Percentiles rank a stretch among this genome's conserved stretches.
Evolutionary conservation across 140 eudicot genomes (phyloP).

Genomic region (Flaveria floridana): DNA sequence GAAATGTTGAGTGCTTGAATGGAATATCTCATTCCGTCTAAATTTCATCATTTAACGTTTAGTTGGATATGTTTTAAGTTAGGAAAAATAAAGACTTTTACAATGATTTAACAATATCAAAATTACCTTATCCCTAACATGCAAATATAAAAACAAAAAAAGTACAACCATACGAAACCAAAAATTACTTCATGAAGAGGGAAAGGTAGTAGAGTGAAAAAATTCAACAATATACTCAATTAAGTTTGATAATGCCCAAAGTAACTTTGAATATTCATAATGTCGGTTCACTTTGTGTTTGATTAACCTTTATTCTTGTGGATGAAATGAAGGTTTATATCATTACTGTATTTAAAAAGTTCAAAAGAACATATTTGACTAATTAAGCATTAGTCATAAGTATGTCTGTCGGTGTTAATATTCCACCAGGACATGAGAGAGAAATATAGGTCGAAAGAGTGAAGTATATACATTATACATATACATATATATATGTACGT

Average conservation of each 20-base stretch:
- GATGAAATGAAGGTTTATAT: too few relatives aligned
- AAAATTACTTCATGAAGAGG: neutral
- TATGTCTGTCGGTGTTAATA: slow-evolving; percentile 6
- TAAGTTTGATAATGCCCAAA: slow-evolving; percentile 5
- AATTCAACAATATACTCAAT: neutral
- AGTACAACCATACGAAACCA: too few relatives aligned
- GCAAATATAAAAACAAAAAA: too few relatives aligned
- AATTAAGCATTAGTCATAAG: neutral
- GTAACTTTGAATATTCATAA: slow-evolving; percentile 1
- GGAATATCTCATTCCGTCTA: too few relatives aligned
- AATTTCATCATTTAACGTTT: too few relatives aligned
- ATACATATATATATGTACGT: neutral
- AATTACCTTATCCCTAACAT: too few relatives aligned
- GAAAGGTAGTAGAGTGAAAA: neutral
- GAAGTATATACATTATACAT: neutral
- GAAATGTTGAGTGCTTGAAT: too few relatives aligned
- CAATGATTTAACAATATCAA: neutral
- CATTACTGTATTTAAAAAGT: neutral
- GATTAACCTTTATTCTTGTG: neutral
- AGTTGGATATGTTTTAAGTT: too few relatives aligned
- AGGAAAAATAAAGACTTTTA: neutral
- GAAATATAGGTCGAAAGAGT: neutral
- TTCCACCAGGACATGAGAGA: neutral
- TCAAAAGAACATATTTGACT: neutral
- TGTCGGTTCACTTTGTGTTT: slow-evolving; percentile 8